Evolutionary conservation across 768 basidiomycete species (phyloP).

Genomic region (Hericium erinaceus): DNA sequence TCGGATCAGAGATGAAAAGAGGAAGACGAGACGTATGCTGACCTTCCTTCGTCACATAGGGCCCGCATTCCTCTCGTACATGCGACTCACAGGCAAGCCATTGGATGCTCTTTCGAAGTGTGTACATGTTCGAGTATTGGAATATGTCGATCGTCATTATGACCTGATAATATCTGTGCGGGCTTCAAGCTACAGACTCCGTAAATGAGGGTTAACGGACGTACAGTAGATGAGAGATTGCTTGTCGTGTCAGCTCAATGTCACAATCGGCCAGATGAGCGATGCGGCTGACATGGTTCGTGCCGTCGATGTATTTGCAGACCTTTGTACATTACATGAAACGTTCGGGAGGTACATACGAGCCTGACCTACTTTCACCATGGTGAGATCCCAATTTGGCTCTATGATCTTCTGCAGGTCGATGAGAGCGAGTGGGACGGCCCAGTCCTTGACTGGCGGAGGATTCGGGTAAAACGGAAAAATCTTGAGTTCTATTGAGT

Average conservation of each 20-base stretch:
- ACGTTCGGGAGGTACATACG: not conserved
- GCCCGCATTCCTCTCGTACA: constrained; percentile 84
- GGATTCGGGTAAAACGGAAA: constrained; percentile 97
- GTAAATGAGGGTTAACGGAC: constrained; percentile 17
- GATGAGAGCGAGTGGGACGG: constrained; percentile 87
- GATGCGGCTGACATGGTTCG: constrained; percentile 85
- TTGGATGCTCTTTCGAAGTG: constrained; percentile 75
- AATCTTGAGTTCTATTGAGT: constrained; percentile 91
- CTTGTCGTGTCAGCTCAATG: constrained; percentile 68
- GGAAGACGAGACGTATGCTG: constrained; percentile 3
- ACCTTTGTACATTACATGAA: constrained; percentile 36
- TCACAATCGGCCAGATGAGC: constrained; percentile 90
- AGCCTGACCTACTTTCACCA: constrained; percentile 55
- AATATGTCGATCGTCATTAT: constrained; percentile 97
- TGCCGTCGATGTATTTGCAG: constrained; percentile 77
- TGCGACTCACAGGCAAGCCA: constrained; percentile 81
- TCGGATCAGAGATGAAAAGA: not conserved
- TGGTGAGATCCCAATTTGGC: constrained; percentile 94
- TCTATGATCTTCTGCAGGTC: constrained; percentile 74
- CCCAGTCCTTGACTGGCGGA: constrained; percentile 84
- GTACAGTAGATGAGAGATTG: constrained; percentile 87
- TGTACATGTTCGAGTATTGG: constrained; percentile 97
- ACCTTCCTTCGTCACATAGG: constrained; percentile 82
- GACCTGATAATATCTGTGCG: constrained; percentile 84
- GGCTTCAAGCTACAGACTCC: not conserved